Base-by-base conservation (phyloP, 2,329 filamentous ascomycete genomes). In the Botrytis pseudocinerea region DNA sequence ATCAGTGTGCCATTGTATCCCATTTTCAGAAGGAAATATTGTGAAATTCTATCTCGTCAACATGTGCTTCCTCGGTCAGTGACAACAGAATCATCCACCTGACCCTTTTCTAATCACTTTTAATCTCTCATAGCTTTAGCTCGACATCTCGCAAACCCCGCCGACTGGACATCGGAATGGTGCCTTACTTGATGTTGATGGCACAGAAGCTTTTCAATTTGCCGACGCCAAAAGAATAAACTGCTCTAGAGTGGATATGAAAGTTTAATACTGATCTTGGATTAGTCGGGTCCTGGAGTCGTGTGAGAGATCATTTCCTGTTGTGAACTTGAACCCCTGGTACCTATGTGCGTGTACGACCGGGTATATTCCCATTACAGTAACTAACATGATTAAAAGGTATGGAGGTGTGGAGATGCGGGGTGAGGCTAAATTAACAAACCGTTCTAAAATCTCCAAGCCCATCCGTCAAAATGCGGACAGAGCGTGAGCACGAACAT, bases 41-140 rank as follows among this genome's bases (percentile, higher is more conserved):
- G 9, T 16, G 22, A 46, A 12, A 8, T 64, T 46, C 5, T 4
- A 46, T 64, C n/a, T 25, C 20, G 46, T 46, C 42, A 46, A 54
- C 46, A 68, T 40, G 35, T 68, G 46, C 46, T 40, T 54, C 64
- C 64, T 68, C 35, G 64, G 64, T 28, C 28, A 32, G 20, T 35
- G 63, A 48, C 12, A 9, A 54, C 28, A 22, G 38, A 25, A n/a
- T 54, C 4, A 40, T 18, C 35, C 46, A 28, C 32, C 64, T 68
- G 64, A 68, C 64, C 16, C 1, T 40, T 28, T 54, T 40, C 16
- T 54, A 6, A 16, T 20, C 25, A 42, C 51, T 54, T 40, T 54
- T 40, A 16, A 68, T 54, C 38, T 35, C 25, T 54, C 8, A 16
- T 28, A n/a, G 46, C 46, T n/a, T 3, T 28, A n/a, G 46, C 46